Evolutionary conservation across 495 filamentous ascomycete genomes (phyloP), one percentile per base, ranked within the genome.

Genomic region (Penicillium alfredii): DNA sequence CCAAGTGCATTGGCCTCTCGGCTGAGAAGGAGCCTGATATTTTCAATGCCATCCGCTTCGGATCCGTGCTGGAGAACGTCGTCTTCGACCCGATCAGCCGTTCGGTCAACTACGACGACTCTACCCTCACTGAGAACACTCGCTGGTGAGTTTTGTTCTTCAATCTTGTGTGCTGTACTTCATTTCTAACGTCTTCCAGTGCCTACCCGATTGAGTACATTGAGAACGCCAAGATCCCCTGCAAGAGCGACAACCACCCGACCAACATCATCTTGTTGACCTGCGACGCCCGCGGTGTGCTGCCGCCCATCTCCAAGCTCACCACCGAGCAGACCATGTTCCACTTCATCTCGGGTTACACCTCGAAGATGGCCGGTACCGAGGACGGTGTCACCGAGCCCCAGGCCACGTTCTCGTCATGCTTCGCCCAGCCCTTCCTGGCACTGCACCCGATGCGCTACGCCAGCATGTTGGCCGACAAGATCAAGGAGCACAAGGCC

Each of bases 141-240:
- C 83, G 92, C 47, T 95, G 86, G n/a, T n/a, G n/a, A n/a, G n/a
- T n/a, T n/a, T n/a, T n/a, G n/a, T n/a, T n/a, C n/a, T n/a, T n/a
- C n/a, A n/a, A n/a, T n/a, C n/a, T n/a, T n/a, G n/a, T n/a, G n/a
- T n/a, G n/a, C n/a, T n/a, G n/a, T n/a, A n/a, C n/a, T n/a, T n/a
- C n/a, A n/a, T n/a, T n/a, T n/a, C n/a, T n/a, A n/a, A n/a, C n/a
- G n/a, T n/a, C n/a, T n/a, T n/a, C n/a, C n/a, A n/a, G n/a, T 63
- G 93, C 93, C 46, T 98, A 98, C 70, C 92, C 92, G 27, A 98
- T 98, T 58, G 92, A 98, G 68, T 96, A 89, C 73, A 98, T 98
- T 58, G 72, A 76, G 65, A 98, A 96, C 74, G 93, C 93, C 65
- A 96, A 97, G 79, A 89, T 98, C 51, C 92, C 92, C 38, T 98